Percentiles rank a stretch among this genome's conserved stretches.
Evolutionary conservation across 139 green algal genomes (phyloP).

Genomic region (Chlamydomonas incerta): DNA sequence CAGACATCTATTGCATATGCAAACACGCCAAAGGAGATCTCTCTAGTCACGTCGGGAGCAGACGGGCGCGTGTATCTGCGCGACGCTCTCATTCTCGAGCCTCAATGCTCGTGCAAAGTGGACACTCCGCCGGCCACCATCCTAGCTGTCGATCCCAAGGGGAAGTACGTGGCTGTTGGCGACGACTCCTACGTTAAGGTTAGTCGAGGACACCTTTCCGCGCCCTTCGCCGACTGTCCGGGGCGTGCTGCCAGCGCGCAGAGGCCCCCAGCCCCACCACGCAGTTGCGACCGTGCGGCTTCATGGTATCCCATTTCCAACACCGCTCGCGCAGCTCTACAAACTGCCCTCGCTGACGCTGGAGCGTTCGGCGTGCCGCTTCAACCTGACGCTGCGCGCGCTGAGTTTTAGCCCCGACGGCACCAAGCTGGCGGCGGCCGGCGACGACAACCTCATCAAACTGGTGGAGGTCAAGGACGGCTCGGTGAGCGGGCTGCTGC

Average conservation of each 20-base stretch:
- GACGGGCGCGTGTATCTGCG: slow-evolving; percentile 9
- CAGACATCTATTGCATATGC: slow-evolving; percentile 14
- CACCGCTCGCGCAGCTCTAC: slow-evolving; percentile 14
- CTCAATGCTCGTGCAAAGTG: not conserved
- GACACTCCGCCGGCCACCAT: slow-evolving; percentile 18
- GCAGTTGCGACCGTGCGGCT: too few relatives aligned
- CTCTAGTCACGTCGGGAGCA: not conserved
- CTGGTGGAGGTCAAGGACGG: slow-evolving; percentile 73
- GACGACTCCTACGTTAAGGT: slow-evolving; percentile 34
- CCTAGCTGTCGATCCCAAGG: slow-evolving; percentile 20
- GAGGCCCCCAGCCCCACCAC: too few relatives aligned
- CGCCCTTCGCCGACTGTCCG: too few relatives aligned
- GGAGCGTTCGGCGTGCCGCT: slow-evolving; percentile 54
- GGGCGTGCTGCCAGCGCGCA: too few relatives aligned
- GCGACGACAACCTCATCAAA: slow-evolving; percentile 86
- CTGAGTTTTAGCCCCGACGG: slow-evolving; percentile 78
- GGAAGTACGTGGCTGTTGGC: slow-evolving; percentile 19
- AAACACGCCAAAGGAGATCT: not conserved
- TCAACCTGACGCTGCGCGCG: slow-evolving; percentile 74
- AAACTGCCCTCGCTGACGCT: slow-evolving; percentile 15
- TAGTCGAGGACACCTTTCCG: too few relatives aligned
- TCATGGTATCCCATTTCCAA: too few relatives aligned
- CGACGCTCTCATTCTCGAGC: slow-evolving; percentile 23
- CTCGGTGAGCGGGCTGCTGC: slow-evolving; percentile 43
- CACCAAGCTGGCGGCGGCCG: slow-evolving; percentile 72